Conservation (phyloP, 345 rosid species). For the Gossypium herbaceum region DNA sequence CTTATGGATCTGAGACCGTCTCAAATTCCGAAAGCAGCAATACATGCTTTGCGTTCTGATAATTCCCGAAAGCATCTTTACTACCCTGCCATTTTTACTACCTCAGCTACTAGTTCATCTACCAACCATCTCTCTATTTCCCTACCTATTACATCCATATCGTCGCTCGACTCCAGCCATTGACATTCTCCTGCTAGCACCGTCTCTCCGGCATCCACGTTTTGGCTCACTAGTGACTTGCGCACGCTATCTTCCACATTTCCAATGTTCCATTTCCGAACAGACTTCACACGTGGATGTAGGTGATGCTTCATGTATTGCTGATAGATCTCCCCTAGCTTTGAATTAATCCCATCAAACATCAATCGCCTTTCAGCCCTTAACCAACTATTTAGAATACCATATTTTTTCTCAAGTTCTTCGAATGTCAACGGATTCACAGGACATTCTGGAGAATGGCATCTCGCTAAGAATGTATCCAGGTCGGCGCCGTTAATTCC, state of each 20-base stretch:
- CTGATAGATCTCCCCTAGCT: constrained; percentile 45
- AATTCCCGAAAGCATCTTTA: constrained; percentile 10
- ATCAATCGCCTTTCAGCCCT: constrained; percentile 67
- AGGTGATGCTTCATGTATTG: constrained; percentile 44
- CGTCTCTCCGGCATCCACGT: constrained; percentile 35
- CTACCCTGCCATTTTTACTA: constrained; percentile 28
- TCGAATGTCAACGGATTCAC: constrained; percentile 57
- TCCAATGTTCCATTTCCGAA: constrained; percentile 36
- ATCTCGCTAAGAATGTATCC: constrained; percentile 38
- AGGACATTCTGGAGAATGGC: constrained; percentile 54
- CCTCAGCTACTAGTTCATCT: constrained; percentile 62
- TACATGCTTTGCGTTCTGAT: neutral
- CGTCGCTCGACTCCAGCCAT: constrained; percentile 60
- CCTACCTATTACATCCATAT: constrained; percentile 58
- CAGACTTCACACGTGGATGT: constrained; percentile 55
- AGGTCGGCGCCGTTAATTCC: constrained; percentile 44
- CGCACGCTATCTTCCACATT: constrained; percentile 42
- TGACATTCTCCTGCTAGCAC: constrained; percentile 32
- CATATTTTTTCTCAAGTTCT: constrained; percentile 69
- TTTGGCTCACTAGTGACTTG: constrained; percentile 36
- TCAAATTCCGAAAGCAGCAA: too few relatives aligned
- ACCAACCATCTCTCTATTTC: constrained; percentile 62
- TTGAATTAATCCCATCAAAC: constrained; percentile 59
- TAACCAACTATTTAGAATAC: constrained; percentile 29
- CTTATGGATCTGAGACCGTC: too few relatives aligned